phyloP scores from a whole-genome alignment of 108 stramenopile genomes.

The Discostella pseudostelligera region DNA sequence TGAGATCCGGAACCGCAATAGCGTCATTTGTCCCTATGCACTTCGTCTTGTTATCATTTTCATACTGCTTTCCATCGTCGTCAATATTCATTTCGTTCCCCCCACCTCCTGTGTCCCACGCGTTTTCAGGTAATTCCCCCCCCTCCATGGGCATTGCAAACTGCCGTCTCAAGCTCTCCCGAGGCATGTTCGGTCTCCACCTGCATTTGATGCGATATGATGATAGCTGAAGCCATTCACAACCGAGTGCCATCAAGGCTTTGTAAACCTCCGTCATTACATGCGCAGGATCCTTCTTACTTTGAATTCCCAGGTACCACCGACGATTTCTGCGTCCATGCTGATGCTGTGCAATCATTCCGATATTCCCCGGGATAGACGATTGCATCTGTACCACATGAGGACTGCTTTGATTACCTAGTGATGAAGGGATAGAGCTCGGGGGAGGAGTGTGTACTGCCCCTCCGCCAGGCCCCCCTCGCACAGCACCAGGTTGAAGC shows the following conservation, averaged over 20 bases:
- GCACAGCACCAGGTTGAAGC: slow-evolving; percentile 59
- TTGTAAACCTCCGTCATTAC: slow-evolving; percentile 99
- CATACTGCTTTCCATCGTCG: slow-evolving; percentile 39
- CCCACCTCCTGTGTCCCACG: slow-evolving; percentile 48
- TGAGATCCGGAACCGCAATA: slow-evolving; percentile 76
- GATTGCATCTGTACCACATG: slow-evolving; percentile 87
- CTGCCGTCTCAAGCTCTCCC: slow-evolving; percentile 34
- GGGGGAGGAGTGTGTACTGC: slow-evolving; percentile 41
- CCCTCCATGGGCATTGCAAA: slow-evolving; percentile 58
- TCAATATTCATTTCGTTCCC: slow-evolving; percentile 49
- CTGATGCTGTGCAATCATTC: slow-evolving; percentile 90
- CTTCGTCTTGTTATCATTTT: slow-evolving; percentile 52
- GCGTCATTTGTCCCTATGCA: slow-evolving; percentile 65
- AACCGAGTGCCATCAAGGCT: slow-evolving; percentile 92
- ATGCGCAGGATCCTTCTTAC: slow-evolving; percentile 98
- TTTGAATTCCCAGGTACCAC: slow-evolving; percentile 99
- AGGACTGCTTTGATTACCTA: slow-evolving; percentile 54
- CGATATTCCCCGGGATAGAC: slow-evolving; percentile 88
- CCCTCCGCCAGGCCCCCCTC: slow-evolving; percentile 30
- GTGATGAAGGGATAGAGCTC: slow-evolving; percentile 45
- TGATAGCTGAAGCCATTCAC: slow-evolving; percentile 93
- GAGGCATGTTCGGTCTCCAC: slow-evolving; percentile 87
- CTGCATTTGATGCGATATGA: slow-evolving; percentile 95
- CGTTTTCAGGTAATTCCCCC: slow-evolving; percentile 61
- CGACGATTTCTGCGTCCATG: slow-evolving; percentile 86